Conservation (phyloP, 805 yeast genomes). For the Cyberlindnera xishuangbannaensis region DNA sequence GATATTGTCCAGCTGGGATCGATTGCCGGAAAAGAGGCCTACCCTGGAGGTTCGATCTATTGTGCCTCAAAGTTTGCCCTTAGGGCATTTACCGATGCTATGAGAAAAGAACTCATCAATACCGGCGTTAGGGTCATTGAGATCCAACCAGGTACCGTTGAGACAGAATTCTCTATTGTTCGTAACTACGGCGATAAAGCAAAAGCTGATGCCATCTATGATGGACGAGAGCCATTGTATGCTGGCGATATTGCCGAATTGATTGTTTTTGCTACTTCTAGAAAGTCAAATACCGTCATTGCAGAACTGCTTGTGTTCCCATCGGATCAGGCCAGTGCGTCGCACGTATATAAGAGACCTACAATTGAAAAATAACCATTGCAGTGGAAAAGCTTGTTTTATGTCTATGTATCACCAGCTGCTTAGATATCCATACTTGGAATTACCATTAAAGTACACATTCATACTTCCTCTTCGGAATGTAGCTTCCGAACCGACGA, state of each 20-base stretch:
- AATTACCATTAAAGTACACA: too few species aligned
- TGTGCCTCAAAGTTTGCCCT: slow-evolving; percentile 74
- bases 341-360: slow-evolving; percentile 49
- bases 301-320: slow-evolving; percentile 82
- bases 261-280: slow-evolving; percentile 51
- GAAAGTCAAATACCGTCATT: slow-evolving; percentile 53
- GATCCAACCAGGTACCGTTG: slow-evolving; percentile 66
- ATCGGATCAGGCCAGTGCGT: slow-evolving; percentile 76
- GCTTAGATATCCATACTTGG: too few species aligned
- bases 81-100: slow-evolving; percentile 61
- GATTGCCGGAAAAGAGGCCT: slow-evolving; percentile 73
- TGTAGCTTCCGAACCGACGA: too few species aligned
- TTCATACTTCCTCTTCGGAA: too few species aligned
- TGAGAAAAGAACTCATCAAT: slow-evolving; percentile 69
- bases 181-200: slow-evolving; percentile 53
- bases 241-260: slow-evolving; percentile 59
- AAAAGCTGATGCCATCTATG: slow-evolving; percentile 50
- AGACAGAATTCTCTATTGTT: slow-evolving; percentile 58
- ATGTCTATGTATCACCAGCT: too few species aligned
- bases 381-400: too few species aligned
- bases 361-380: too few species aligned
- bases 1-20: slow-evolving; percentile 74
- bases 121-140: slow-evolving; percentile 64
- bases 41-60: slow-evolving; percentile 74
- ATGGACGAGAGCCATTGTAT: slow-evolving; percentile 47